Percentiles rank a stretch among this genome's conserved stretches.
These are phyloP conservation scores for Blakeslea trispora DNA, from an alignment of 371 early-diverging fungal genomes.

Conservation along the genomic window DNA sequence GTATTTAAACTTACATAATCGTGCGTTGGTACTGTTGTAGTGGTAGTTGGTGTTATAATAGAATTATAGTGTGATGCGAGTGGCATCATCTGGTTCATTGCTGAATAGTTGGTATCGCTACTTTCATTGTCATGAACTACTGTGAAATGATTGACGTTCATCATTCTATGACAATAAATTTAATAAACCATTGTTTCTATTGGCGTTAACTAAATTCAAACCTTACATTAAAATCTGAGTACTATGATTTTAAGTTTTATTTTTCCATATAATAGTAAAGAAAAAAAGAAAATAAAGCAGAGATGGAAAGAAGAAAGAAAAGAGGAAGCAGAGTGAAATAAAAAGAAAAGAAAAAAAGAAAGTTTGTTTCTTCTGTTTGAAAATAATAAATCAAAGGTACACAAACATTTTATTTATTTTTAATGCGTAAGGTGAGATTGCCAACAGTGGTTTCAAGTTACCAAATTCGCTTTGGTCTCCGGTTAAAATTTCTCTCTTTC, in stretches of 20 bases:
- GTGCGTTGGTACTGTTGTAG: background rate
- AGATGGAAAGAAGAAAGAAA: slow-evolving; percentile 8
- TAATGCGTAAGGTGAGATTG: background rate
- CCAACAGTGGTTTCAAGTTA: too few species aligned
- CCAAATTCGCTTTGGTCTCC: too few species aligned
- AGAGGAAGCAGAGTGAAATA: slow-evolving; percentile 3
- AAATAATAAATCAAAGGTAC: slow-evolving; percentile 2
- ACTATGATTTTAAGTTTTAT: background rate
- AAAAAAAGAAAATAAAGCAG: slow-evolving; percentile 13
- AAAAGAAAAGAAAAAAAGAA: slow-evolving; percentile 16
- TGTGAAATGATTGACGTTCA: background rate
- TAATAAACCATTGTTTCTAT: too few species aligned
- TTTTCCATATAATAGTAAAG: background rate
- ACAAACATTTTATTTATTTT: background rate
- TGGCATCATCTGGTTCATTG: slow-evolving; percentile 19
- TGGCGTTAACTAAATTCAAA: too few species aligned
- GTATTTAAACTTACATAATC: slow-evolving; percentile 14
- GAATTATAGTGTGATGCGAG: slow-evolving; percentile 15
- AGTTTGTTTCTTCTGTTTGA: background rate
- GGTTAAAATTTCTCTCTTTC: too few species aligned
- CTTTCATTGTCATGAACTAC: slow-evolving; percentile 7
- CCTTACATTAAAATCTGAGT: too few species aligned
- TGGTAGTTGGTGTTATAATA: too few species aligned
- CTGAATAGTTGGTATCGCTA: slow-evolving; percentile 10
- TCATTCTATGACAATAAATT: background rate